phyloP scores from a whole-genome alignment of 768 basidiomycete genomes.

The Mycena chlorophos region DNA sequence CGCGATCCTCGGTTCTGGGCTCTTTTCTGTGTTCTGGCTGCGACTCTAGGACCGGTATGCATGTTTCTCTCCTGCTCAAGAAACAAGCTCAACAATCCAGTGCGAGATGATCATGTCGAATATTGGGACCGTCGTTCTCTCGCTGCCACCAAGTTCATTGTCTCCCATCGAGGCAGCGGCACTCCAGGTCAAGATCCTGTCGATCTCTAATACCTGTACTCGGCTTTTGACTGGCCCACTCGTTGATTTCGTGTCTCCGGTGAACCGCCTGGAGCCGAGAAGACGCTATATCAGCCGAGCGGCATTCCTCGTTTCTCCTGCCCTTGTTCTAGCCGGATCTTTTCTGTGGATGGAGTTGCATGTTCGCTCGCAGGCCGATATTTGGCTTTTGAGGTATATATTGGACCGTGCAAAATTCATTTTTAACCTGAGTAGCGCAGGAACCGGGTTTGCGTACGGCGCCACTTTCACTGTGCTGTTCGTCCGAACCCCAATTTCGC shows the following conservation, averaged over 20 bases:
- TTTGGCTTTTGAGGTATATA: conserved; percentile 73
- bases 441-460: conserved; percentile 71
- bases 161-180: conserved; percentile 10
- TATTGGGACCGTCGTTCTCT: conserved; percentile 72
- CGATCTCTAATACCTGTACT: conserved; percentile 69
- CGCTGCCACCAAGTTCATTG: conserved; percentile 45
- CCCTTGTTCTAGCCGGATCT: conserved; percentile 48
- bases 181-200: conserved; percentile 66
- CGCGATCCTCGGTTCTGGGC: conserved; percentile 65
- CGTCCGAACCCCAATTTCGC: neutral
- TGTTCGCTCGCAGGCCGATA: conserved; percentile 46
- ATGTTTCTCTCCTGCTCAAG: conserved; percentile 4
- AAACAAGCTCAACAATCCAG: conserved; percentile 33
- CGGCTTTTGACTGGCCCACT: conserved; percentile 67
- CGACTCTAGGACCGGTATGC: conserved; percentile 72
- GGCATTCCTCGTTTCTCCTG: conserved; percentile 54
- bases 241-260: conserved; percentile 73
- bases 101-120: conserved; percentile 84
- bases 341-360: conserved; percentile 57
- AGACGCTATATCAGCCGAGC: conserved; percentile 61
- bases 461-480: conserved; percentile 58
- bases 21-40: conserved; percentile 49
- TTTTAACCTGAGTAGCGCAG: conserved; percentile 43
- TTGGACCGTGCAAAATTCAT: neutral
- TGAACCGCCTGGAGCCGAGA: conserved; percentile 35